phyloP scores from a whole-genome alignment of 129 eudicot genomes.

The Artemisia tridentata region DNA sequence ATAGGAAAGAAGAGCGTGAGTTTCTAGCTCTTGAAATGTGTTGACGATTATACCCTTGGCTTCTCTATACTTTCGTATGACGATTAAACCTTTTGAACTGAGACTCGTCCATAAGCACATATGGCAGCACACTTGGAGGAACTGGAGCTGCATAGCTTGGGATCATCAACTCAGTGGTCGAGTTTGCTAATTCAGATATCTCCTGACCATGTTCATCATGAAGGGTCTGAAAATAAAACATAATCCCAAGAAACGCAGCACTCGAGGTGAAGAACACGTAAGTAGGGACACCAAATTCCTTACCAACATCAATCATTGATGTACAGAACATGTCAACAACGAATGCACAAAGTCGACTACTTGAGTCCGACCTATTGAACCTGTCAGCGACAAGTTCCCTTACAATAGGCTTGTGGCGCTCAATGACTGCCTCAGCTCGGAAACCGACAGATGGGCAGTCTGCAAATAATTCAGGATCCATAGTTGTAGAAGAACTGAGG shows the following conservation, averaged over 20 bases:
- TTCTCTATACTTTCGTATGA: constrained; percentile 39
- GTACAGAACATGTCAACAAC: constrained; percentile 66
- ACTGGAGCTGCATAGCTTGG: constrained; percentile 40
- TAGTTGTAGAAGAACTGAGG: constrained; percentile 5
- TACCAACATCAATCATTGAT: constrained; percentile 51
- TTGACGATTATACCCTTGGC: constrained; percentile 56
- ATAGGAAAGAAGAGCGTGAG: constrained; percentile 33
- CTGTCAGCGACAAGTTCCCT: constrained; percentile 17
- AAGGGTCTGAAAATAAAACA: constrained; percentile 41
- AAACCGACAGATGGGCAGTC: constrained; percentile 27
- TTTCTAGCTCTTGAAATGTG: constrained; percentile 49
- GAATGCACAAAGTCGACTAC: constrained; percentile 25
- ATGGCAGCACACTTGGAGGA: constrained; percentile 36
- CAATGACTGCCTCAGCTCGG: constrained; percentile 26
- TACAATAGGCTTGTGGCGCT: constrained; percentile 38
- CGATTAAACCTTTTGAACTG: constrained; percentile 35
- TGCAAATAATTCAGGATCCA: constrained; percentile 27
- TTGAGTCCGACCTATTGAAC: not conserved
- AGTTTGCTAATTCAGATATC: constrained; percentile 20
- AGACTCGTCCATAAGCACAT: constrained; percentile 26
- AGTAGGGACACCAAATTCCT: constrained; percentile 39
- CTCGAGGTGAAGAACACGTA: constrained; percentile 47
- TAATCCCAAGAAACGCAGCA: constrained; percentile 43
- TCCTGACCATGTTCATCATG: constrained; percentile 35
- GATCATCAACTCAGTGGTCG: not conserved